Evolutionary conservation across 2,329 filamentous ascomycete species (phyloP).

Genomic region (Aureobasidium lini): DNA sequence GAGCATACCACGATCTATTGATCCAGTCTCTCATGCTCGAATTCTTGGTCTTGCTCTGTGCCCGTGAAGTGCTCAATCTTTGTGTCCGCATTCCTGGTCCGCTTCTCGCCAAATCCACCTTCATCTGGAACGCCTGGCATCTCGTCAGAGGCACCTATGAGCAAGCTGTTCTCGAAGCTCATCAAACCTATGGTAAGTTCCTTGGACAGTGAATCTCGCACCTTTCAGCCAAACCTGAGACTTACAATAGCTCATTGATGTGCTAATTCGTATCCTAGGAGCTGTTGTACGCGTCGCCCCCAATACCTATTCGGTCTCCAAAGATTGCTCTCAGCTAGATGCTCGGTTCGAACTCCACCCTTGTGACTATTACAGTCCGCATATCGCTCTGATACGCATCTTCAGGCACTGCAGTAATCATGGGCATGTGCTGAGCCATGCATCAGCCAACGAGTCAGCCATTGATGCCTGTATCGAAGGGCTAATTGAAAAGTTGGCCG

Average conservation of each 20-base stretch:
- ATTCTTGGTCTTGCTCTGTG: not conserved
- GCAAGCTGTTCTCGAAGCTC: conserved; percentile 15
- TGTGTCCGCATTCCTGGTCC: conserved; percentile 16
- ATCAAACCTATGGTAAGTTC: conserved; percentile 15
- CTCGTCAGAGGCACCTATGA: conserved; percentile 18
- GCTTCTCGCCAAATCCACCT: conserved; percentile 18
- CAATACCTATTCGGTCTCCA: conserved; percentile 13
- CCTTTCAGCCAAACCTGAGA: no score
- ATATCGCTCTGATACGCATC: not conserved
- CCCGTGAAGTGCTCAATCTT: not conserved
- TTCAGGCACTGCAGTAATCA: not conserved
- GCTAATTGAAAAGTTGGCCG: conserved; percentile 13
- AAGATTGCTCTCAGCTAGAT: not conserved
- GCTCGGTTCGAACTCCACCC: not conserved
- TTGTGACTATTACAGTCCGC: not conserved
- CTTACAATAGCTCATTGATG: not conserved
- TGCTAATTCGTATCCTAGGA: not conserved
- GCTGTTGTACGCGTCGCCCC: conserved; percentile 16
- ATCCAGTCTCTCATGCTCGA: not conserved
- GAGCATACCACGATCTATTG: not conserved
- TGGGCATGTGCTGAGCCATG: conserved; percentile 17
- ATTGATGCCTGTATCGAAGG: conserved; percentile 18
- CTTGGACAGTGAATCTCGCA: not conserved
- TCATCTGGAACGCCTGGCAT: conserved; percentile 19
- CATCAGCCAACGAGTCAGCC: conserved; percentile 16